Base-by-base conservation (phyloP, 495 filamentous ascomycete species). In the Bryoglossum gracile region DNA sequence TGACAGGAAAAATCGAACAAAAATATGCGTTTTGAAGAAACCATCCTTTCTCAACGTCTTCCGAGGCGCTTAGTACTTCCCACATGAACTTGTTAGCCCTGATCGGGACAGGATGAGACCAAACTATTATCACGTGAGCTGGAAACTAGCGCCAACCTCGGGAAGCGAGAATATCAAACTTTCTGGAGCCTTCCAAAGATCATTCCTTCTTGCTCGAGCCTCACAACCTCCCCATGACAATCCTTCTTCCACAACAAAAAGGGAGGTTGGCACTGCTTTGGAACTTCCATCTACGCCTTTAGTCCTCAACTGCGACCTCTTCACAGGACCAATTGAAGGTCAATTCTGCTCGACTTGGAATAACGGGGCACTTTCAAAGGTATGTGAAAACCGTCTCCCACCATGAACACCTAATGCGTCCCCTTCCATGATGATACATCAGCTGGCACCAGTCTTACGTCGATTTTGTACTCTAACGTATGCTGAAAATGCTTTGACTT, bases 381-480 rank as follows among this genome's bases (percentile, higher is more conserved):
- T 49, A 49, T 30, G 46, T 28, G n/a, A 21, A 23, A 8, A 38
- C 23, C 10, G 10, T 25, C 0, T 3, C 8, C 11, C 21, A 5
- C 8, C n/a, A n/a, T n/a, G n/a, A n/a, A n/a, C 16, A 24, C 37
- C 9, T 41, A 16, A 11, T 17, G n/a, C 24, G 1, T 37, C 23
- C 24, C 28, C 35, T 45, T 55, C 17, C 30, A 46, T 55, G 53
- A 57, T 57, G 54, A 57, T 40, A 51, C 43, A 48, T 14, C 28
- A 39, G 49, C 50, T 53, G 54, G 54, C 54, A 57, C 54, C 54
- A 57, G 50, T 43, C 46, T 28, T 57, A 57, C 34, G 46, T 36
- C 30, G 43, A 45, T 22, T 53, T 56, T 57, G 54, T 57, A 57
- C 54, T 50, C 54, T 36, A 42, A 28, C 41, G 22, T 25, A 16